phyloP scores from a whole-genome alignment of 148 eudicot species.

The Pouteria glomerata region DNA sequence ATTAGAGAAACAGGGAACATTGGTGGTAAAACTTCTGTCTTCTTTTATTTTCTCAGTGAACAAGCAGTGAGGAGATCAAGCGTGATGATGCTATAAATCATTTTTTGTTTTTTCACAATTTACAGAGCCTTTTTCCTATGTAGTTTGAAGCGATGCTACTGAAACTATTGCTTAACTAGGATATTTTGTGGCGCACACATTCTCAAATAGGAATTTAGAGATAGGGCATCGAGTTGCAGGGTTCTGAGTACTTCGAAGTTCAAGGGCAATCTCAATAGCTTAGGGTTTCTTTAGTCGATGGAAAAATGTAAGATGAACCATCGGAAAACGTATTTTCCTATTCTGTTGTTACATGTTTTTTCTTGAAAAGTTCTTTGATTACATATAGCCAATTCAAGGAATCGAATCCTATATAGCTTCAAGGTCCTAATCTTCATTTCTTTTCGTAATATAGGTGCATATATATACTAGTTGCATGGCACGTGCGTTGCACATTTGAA shows the following conservation, averaged over 20 bases:
- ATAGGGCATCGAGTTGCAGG: not conserved
- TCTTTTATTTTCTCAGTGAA: not conserved
- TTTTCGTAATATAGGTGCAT: too few relatives aligned
- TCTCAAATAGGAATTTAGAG: not conserved
- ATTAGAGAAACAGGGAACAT: not conserved
- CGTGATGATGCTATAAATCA: not conserved
- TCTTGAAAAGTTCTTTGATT: too few relatives aligned
- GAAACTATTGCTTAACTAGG: not conserved
- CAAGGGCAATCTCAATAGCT: not conserved
- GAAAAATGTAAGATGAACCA: not conserved
- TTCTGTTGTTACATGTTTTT: too few relatives aligned
- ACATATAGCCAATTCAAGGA: too few relatives aligned
- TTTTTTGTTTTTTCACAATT: not conserved
- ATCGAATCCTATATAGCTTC: too few relatives aligned
- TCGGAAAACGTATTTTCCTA: not conserved
- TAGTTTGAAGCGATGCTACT: too few relatives aligned
- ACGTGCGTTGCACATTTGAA: too few relatives aligned
- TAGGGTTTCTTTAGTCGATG: not conserved
- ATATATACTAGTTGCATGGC: too few relatives aligned
- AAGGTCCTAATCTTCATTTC: too few relatives aligned
- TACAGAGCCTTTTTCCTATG: not conserved
- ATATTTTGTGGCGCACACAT: not conserved
- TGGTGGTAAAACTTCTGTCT: not conserved
- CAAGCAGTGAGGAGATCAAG: not conserved
- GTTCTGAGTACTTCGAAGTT: not conserved